These are phyloP conservation scores for Globisporangium alternatum DNA, from an alignment of 352 stramenopile genomes.

Conservation along the genomic window DNA sequence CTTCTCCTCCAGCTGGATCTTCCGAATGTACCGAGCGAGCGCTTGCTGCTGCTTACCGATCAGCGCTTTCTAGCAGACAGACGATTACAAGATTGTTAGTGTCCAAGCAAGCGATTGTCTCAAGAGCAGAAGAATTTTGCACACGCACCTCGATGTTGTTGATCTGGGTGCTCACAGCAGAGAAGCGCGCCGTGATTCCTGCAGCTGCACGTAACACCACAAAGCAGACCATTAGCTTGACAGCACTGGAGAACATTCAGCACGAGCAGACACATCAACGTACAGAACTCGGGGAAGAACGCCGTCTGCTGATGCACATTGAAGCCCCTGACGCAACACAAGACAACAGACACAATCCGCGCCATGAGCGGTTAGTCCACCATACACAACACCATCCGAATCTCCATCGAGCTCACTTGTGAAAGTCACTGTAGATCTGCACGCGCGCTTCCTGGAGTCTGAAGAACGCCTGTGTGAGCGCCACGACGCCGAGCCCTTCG, in stretches of 20 bases:
- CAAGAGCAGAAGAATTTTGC: neutral
- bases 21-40: slow-evolving; percentile 63
- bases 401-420: slow-evolving; percentile 25
- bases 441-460: slow-evolving; percentile 61
- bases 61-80: slow-evolving; percentile 20
- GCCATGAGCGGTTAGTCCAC: too few species aligned
- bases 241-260: neutral
- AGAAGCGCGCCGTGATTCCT: slow-evolving; percentile 62
- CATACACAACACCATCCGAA: neutral
- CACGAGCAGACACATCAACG: neutral
- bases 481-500: slow-evolving; percentile 9
- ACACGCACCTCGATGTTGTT: slow-evolving; percentile 65
- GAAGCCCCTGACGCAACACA: slow-evolving; percentile 45
- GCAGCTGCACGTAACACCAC: slow-evolving; percentile 29
- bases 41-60: slow-evolving; percentile 29
- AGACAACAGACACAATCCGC: neutral
- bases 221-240: neutral
- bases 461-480: slow-evolving; percentile 45
- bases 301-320: slow-evolving; percentile 59
- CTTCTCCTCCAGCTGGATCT: slow-evolving; percentile 75
- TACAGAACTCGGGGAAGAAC: slow-evolving; percentile 66
- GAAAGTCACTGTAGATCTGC: slow-evolving; percentile 68
- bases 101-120: neutral
- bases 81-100: neutral
- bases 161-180: slow-evolving; percentile 59